These are phyloP conservation scores for Cyclotella sp. DNA, from an alignment of 108 stramenopile genomes.

Conservation along the genomic window DNA sequence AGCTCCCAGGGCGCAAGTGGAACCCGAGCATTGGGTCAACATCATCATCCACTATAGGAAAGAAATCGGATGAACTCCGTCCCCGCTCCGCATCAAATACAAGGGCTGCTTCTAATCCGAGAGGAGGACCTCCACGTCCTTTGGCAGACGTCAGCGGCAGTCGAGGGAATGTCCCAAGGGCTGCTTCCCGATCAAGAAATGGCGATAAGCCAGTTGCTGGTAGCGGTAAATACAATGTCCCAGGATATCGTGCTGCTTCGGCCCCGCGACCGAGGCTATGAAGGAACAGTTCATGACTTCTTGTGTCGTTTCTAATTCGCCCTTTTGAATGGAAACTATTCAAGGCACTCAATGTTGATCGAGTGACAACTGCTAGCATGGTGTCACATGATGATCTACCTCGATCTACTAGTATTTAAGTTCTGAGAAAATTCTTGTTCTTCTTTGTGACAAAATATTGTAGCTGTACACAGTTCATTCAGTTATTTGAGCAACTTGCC, in stretches of 20 bases:
- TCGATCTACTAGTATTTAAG: too few species aligned
- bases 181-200: slow-evolving; percentile 11
- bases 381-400: too few species aligned
- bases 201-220: neutral
- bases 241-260: slow-evolving; percentile 34
- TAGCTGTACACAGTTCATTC: too few species aligned
- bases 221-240: slow-evolving; percentile 6
- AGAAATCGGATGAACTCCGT: neutral
- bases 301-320: too few species aligned
- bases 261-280: slow-evolving; percentile 37
- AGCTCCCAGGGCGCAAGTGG: slow-evolving; percentile 45
- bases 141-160: slow-evolving; percentile 43
- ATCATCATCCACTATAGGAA: neutral
- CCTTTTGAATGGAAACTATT: too few species aligned
- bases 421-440: too few species aligned
- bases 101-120: slow-evolving; percentile 14
- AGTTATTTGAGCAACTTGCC: too few species aligned
- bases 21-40: slow-evolving; percentile 17
- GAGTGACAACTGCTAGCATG: too few species aligned
- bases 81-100: slow-evolving; percentile 37
- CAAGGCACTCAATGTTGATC: too few species aligned
- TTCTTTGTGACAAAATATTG: too few species aligned
- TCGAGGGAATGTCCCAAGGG: slow-evolving; percentile 25
- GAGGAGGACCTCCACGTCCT: slow-evolving; percentile 27
- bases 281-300: neutral